Conservation (phyloP, 164 flowering plant genomes). For the Vitis cinerea region DNA sequence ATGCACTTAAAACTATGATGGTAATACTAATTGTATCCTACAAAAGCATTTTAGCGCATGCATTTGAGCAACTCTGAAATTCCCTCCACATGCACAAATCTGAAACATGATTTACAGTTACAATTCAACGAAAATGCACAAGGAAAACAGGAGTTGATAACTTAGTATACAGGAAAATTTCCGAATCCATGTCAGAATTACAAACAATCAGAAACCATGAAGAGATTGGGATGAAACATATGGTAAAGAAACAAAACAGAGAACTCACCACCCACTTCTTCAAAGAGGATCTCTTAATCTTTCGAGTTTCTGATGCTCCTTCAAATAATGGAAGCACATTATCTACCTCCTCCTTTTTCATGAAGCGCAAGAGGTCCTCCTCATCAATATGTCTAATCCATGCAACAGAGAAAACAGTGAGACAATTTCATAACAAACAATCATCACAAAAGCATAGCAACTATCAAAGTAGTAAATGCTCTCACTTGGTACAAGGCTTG, state of each 20-base stretch:
- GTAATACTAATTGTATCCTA: no score
- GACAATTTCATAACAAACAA: not conserved
- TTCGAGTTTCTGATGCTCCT: conserved; percentile 43
- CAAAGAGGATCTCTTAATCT: conserved; percentile 40
- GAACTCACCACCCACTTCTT: conserved; percentile 57
- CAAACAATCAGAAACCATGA: not conserved
- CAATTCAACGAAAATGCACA: not conserved
- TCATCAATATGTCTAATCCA: conserved; percentile 43
- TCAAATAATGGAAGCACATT: conserved; percentile 41
- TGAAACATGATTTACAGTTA: no score
- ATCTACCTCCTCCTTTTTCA: conserved; percentile 39
- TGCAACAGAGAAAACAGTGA: conserved; percentile 7
- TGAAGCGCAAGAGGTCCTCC: conserved; percentile 49
- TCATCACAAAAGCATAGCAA: not conserved
- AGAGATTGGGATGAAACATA: no score
- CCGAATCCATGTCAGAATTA: no score
- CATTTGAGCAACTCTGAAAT: no score
- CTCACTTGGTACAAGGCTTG: conserved; percentile 46
- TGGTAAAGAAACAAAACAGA: no score
- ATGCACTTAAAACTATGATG: no score
- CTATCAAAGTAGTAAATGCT: not conserved
- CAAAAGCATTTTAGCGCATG: no score
- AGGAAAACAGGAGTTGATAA: no score
- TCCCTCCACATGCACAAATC: no score
- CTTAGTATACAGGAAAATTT: no score